Percentiles rank a stretch among this genome's conserved stretches.
Evolutionary conservation across 1,284 basidiomycete species (phyloP).

Genomic region (Ustilago cynodontis): DNA sequence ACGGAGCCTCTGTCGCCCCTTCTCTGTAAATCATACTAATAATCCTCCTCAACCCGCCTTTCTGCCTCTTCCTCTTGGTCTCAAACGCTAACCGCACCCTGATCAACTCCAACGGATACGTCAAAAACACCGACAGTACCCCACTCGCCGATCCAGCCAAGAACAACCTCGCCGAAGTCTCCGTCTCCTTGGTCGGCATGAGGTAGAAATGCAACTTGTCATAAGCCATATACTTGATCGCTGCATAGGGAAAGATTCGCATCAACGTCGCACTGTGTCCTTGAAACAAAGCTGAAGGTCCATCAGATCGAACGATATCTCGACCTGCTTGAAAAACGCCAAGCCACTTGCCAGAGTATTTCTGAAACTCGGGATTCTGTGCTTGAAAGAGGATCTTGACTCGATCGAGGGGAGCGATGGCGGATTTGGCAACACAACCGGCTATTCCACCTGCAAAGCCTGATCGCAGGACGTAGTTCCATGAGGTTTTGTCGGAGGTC

Average conservation of each 20-base stretch:
- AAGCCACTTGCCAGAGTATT: constrained; percentile 87
- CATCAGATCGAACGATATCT: constrained; percentile 81
- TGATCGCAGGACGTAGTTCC: constrained; percentile 82
- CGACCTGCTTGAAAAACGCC: constrained; percentile 86
- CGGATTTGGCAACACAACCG: constrained; percentile 95
- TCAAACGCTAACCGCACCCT: constrained; percentile 95
- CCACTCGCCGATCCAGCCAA: constrained; percentile 88
- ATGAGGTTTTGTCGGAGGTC: constrained; percentile 74
- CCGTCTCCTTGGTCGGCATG: constrained; percentile 84
- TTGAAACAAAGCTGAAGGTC: constrained; percentile 86
- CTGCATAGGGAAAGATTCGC: constrained; percentile 90
- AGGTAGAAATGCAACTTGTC: constrained; percentile 83
- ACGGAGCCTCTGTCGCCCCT: constrained; percentile 64
- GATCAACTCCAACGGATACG: constrained; percentile 94
- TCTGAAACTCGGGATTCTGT: constrained; percentile 91
- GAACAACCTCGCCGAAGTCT: constrained; percentile 87
- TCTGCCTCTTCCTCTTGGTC: constrained; percentile 73
- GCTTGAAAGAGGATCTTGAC: constrained; percentile 99
- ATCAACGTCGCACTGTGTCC: constrained; percentile 90
- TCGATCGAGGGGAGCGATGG: constrained; percentile 94
- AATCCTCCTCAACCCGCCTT: constrained; percentile 56
- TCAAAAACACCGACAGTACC: constrained; percentile 86
- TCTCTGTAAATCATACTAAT: constrained; percentile 66
- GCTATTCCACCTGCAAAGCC: constrained; percentile 92
- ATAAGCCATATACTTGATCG: constrained; percentile 97